Conservation (phyloP, 352 stramenopile species). For the Globisporangium splendens region DNA sequence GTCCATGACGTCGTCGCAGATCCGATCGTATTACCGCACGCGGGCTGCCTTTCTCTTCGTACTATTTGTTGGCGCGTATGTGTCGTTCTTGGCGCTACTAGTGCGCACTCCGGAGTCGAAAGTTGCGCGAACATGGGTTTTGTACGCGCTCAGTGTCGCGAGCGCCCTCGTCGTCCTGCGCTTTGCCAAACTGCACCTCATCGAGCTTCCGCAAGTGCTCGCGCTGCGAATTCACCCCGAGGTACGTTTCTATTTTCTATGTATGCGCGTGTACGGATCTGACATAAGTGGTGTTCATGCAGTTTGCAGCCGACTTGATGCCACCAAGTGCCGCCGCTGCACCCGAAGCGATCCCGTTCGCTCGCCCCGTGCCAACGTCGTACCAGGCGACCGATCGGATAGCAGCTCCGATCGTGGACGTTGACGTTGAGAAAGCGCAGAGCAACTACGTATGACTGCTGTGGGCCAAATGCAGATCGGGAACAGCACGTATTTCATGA, state of each 20-base stretch:
- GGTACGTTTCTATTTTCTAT: no score
- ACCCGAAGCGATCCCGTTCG: constrained; percentile 59
- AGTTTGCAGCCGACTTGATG: constrained; percentile 52
- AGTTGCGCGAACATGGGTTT: constrained; percentile 38
- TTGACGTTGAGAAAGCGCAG: background rate
- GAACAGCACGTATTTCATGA: no score
- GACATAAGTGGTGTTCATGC: background rate
- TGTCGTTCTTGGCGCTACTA: constrained; percentile 34
- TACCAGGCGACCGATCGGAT: constrained; percentile 32
- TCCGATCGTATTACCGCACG: constrained; percentile 50
- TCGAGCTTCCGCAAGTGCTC: constrained; percentile 71
- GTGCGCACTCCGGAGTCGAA: constrained; percentile 25
- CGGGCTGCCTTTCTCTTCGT: constrained; percentile 32
- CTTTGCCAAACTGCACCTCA: constrained; percentile 65
- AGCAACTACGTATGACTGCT: background rate
- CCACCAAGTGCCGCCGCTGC: constrained; percentile 9
- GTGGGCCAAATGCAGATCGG: no score
- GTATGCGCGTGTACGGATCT: no score
- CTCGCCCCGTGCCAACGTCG: constrained; percentile 30
- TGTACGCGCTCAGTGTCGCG: constrained; percentile 55
- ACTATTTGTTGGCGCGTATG: constrained; percentile 50
- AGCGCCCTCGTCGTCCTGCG: constrained; percentile 64
- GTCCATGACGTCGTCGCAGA: constrained; percentile 38
- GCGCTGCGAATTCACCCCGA: constrained; percentile 58
- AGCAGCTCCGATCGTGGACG: constrained; percentile 5